Conservation (phyloP, 768 basidiomycete species). For the Pulveroboletus sp. region DNA sequence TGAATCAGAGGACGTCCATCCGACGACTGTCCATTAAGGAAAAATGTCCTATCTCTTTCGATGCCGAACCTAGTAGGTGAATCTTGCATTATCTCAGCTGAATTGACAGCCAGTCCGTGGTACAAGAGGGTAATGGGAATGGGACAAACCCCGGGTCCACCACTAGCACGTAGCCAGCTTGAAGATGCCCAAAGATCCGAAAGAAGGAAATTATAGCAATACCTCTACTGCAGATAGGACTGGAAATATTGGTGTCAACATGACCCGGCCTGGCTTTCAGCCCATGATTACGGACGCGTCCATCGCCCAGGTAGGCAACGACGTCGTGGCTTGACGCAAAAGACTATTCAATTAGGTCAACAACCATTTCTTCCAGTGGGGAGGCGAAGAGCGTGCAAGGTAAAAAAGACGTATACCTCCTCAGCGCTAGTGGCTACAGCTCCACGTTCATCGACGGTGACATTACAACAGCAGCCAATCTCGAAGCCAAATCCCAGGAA, state of each 20-base stretch:
- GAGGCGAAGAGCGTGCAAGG: no score
- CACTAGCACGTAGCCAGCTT: not conserved
- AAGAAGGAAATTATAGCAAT: not conserved
- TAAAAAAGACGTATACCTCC: not conserved
- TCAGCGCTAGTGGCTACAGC: not conserved
- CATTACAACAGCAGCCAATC: not conserved
- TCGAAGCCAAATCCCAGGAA: not conserved
- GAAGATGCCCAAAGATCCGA: not conserved
- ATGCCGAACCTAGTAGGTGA: not conserved
- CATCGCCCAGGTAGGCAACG: not conserved
- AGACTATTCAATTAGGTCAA: no score
- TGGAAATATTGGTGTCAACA: not conserved
- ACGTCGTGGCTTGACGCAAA: not conserved
- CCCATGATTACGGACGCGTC: not conserved
- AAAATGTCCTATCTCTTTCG: not conserved
- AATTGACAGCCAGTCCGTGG: not conserved
- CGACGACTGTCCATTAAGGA: not conserved
- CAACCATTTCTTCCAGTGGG: no score
- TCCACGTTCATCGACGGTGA: not conserved
- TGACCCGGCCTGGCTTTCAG: no score
- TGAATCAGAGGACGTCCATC: not conserved
- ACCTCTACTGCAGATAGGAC: no score
- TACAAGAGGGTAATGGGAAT: not conserved
- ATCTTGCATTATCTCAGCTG: not conserved
- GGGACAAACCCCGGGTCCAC: not conserved